Conservation (phyloP, 73 alveolate genomes). For the Diophrys sp. region DNA sequence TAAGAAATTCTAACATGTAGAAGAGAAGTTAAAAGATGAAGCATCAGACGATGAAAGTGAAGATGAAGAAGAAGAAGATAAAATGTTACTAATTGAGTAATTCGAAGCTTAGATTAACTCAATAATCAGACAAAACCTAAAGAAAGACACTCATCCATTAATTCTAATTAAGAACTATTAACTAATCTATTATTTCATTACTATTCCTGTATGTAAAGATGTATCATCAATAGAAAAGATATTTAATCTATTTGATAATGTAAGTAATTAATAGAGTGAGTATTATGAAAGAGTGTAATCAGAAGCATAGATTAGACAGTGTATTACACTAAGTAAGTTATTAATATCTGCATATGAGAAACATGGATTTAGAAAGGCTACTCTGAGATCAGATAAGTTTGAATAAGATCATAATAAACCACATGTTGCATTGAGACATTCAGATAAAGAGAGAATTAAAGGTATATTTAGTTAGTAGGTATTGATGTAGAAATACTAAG, state of each 20-base stretch:
- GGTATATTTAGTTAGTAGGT: background rate
- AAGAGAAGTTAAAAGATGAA: conserved; percentile 9
- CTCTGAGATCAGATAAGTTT: background rate
- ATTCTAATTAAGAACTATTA: conserved; percentile 8
- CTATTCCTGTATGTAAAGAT: conserved; percentile 24
- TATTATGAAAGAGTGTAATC: conserved; percentile 12
- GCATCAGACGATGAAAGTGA: conserved; percentile 15
- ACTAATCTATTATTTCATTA: conserved; percentile 22
- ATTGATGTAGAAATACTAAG: background rate
- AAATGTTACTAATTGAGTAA: conserved; percentile 11
- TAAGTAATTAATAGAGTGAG: background rate
- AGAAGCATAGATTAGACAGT: conserved; percentile 14
- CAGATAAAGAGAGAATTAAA: conserved; percentile 15
- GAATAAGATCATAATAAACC: background rate
- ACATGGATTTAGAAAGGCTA: background rate
- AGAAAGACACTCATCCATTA: conserved; percentile 5
- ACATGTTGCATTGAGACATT: background rate
- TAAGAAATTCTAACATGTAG: conserved; percentile 20
- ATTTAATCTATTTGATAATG: background rate
- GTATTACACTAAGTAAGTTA: conserved; percentile 4
- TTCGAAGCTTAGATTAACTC: conserved; percentile 30
- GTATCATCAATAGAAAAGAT: conserved; percentile 1
- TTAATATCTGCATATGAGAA: conserved; percentile 3
- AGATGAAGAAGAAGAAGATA: conserved; percentile 16
- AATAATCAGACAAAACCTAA: conserved; percentile 23